Evolutionary conservation across 495 filamentous ascomycete species (phyloP).

Genomic region (Xylaria sp.): DNA sequence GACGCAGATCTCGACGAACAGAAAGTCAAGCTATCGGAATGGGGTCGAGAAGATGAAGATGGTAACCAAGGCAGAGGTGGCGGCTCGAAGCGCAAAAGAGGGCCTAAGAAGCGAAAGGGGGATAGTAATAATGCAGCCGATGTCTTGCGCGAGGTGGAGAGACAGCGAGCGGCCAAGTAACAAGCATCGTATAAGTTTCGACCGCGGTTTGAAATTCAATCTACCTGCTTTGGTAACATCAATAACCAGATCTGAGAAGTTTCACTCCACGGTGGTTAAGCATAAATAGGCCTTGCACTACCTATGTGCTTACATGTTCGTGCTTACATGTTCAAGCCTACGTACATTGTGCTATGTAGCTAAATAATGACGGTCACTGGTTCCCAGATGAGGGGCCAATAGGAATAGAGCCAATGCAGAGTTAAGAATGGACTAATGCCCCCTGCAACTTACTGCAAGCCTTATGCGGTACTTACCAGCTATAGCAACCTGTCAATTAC

Average conservation of each 20-base stretch:
- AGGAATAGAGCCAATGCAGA: conserved; percentile 12
- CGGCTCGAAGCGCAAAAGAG: conserved; percentile 75
- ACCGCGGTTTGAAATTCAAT: background rate
- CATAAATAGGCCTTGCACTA: background rate
- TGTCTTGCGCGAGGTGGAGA: conserved; percentile 80
- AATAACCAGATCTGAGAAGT: background rate
- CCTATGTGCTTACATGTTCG: background rate
- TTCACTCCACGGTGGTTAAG: background rate
- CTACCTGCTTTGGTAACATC: background rate
- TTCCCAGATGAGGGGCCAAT: conserved; percentile 10
- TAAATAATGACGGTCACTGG: background rate
- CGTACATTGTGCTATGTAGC: background rate
- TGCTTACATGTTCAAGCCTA: background rate
- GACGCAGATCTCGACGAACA: conserved; percentile 70
- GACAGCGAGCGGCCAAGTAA: conserved; percentile 49
- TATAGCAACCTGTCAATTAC: background rate
- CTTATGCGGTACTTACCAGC: background rate
- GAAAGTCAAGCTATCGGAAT: conserved; percentile 70
- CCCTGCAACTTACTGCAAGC: conserved; percentile 14
- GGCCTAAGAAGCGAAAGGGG: conserved; percentile 84
- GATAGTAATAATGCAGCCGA: conserved; percentile 82
- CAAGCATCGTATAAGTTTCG: background rate
- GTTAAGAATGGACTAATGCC: conserved; percentile 5
- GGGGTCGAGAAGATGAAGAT: conserved; percentile 65
- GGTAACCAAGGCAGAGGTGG: conserved; percentile 53